Percentiles rank a stretch among this genome's conserved stretches.
phyloP scores from a whole-genome alignment of 192 early-diverging fungal species.

The Ramicandelaber brevisporus region DNA sequence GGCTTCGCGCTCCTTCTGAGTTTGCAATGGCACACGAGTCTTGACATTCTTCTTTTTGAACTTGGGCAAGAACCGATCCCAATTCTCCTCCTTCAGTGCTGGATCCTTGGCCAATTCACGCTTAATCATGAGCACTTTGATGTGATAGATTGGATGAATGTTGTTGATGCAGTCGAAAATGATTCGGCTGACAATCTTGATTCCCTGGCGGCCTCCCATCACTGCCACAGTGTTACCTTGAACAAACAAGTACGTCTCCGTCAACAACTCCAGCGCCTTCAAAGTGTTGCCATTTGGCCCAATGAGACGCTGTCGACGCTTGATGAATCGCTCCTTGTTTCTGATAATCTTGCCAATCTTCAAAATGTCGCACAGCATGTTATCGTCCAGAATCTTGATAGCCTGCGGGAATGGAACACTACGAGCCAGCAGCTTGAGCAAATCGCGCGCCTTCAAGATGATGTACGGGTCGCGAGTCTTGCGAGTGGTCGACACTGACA shows the following conservation, averaged over 20 bases:
- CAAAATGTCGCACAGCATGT: slow-evolving; percentile 76
- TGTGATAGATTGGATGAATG: slow-evolving; percentile 96
- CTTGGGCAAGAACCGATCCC: slow-evolving; percentile 92
- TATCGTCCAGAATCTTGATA: slow-evolving; percentile 78
- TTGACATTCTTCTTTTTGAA: slow-evolving; percentile 79
- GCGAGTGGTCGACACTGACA: slow-evolving; percentile 92
- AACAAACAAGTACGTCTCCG: slow-evolving; percentile 89
- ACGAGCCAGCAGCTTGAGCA: slow-evolving; percentile 82
- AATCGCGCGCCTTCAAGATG: slow-evolving; percentile 79
- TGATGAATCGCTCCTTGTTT: slow-evolving; percentile 96
- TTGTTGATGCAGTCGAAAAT: slow-evolving; percentile 97
- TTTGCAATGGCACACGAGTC: slow-evolving; percentile 35
- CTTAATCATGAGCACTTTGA: slow-evolving; percentile 96
- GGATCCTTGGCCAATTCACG: slow-evolving; percentile 92
- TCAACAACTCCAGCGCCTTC: slow-evolving; percentile 90
- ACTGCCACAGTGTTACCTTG: slow-evolving; percentile 89
- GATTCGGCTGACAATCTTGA: slow-evolving; percentile 71
- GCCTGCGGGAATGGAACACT: slow-evolving; percentile 87
- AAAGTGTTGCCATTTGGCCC: slow-evolving; percentile 90
- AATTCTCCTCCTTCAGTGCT: slow-evolving; percentile 73
- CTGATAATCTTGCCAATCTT: slow-evolving; percentile 87
- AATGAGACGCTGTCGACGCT: slow-evolving; percentile 78
- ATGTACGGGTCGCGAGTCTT: slow-evolving; percentile 90
- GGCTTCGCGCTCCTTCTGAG: slow-evolving; percentile 17
- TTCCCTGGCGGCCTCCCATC: slow-evolving; percentile 76